Evolutionary conservation across 1,284 basidiomycete genomes (phyloP).

Genomic region (Ganoderma sinense): DNA sequence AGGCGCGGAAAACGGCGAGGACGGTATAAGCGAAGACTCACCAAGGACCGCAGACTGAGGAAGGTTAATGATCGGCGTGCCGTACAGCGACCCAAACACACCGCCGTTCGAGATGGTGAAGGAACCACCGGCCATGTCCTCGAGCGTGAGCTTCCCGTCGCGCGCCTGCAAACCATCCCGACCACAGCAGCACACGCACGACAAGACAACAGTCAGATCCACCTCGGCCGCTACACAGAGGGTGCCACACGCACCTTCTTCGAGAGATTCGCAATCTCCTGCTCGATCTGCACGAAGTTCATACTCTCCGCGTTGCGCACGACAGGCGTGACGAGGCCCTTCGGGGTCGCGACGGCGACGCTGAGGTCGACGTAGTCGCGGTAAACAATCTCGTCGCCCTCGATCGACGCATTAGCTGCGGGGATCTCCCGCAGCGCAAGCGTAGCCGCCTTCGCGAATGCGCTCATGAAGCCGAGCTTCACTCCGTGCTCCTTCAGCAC

Average conservation of each 20-base stretch:
- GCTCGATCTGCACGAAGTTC: conserved; percentile 92
- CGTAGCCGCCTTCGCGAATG: conserved; percentile 90
- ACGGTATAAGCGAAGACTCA: conserved; percentile 39
- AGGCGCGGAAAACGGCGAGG: conserved; percentile 2
- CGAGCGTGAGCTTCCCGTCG: conserved; percentile 94
- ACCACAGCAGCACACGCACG: not conserved
- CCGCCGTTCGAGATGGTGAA: conserved; percentile 99
- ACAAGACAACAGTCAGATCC: not conserved
- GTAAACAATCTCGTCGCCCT: conserved; percentile 96
- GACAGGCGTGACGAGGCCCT: conserved; percentile 97
- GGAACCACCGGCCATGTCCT: conserved; percentile 96
- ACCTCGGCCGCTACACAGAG: not conserved
- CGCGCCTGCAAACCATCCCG: conserved; percentile 66
- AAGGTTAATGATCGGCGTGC: conserved; percentile 97
- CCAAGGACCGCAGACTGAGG: conserved; percentile 95
- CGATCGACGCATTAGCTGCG: conserved; percentile 94
- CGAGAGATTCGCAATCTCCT: conserved; percentile 89
- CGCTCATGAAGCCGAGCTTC: conserved; percentile 99
- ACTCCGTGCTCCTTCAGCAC: conserved; percentile 94
- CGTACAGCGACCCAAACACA: conserved; percentile 96
- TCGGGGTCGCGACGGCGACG: conserved; percentile 97
- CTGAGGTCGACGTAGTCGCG: conserved; percentile 94
- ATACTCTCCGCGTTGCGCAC: conserved; percentile 91
- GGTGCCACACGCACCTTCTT: conserved; percentile 73
- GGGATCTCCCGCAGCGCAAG: conserved; percentile 94